phyloP scores from a whole-genome alignment of 176 grass and related monocot genomes.

The Luzula sylvatica region DNA sequence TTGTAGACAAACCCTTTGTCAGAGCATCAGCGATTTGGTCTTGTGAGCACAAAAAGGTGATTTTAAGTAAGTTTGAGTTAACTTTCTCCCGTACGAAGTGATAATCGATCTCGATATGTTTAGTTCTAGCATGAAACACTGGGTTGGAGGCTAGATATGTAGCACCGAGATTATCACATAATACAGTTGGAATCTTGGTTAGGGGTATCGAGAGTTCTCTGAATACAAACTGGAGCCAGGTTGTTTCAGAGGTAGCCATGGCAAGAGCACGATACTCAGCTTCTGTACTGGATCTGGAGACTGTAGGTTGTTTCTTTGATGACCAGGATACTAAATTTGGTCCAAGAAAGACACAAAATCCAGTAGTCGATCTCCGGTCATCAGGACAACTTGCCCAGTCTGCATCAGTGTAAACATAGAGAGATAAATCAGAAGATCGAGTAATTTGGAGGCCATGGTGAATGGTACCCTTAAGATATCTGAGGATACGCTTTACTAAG shows the following conservation, averaged over 20 bases:
- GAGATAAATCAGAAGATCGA: not conserved
- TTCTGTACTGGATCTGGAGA: not conserved
- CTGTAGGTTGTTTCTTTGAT: not conserved
- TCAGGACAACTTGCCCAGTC: conserved; percentile 5
- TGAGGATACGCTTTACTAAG: not conserved
- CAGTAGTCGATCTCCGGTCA: not conserved
- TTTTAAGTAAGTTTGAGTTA: not conserved
- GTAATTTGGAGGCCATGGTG: not conserved
- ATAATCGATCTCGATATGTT: not conserved
- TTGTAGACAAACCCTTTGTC: not conserved
- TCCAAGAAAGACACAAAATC: not conserved
- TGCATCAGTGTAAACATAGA: not conserved
- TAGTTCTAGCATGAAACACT: not conserved
- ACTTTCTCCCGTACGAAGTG: not conserved
- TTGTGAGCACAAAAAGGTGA: not conserved
- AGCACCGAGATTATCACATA: not conserved
- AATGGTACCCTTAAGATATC: not conserved
- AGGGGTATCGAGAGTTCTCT: not conserved
- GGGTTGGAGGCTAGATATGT: not conserved
- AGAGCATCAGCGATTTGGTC: not conserved
- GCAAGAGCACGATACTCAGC: not conserved
- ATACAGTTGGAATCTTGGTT: not conserved
- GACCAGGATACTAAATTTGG: not conserved
- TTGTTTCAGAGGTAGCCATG: not conserved
- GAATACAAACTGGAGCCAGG: not conserved